phyloP scores from a whole-genome alignment of 2,329 filamentous ascomycete species.

The Claviceps spartinae region DNA sequence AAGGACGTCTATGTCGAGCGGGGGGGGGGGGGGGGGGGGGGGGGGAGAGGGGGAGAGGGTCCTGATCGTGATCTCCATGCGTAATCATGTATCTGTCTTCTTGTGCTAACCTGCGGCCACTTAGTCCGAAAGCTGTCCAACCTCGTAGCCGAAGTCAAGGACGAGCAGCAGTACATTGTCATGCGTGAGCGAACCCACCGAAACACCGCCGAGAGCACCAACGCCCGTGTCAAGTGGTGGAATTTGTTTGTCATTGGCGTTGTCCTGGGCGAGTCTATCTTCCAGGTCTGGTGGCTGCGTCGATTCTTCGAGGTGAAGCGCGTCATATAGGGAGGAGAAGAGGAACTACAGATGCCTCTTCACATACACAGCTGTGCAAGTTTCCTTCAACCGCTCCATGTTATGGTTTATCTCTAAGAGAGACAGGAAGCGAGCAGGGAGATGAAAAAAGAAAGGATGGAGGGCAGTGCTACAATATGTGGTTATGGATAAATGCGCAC shows the following conservation, averaged over 20 bases:
- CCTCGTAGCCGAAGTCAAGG: constrained; percentile 81
- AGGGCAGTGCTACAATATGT: no score
- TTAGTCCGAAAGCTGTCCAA: constrained; percentile 73
- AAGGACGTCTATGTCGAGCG: no score
- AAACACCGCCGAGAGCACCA: constrained; percentile 98
- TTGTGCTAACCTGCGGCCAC: constrained; percentile 5
- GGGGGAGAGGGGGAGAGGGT: no score
- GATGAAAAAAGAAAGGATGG: not conserved
- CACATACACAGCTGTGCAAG: no score
- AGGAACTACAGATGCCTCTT: not conserved
- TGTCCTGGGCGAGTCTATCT: constrained; percentile 80
- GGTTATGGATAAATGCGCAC: no score
- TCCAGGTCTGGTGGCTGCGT: constrained; percentile 99
- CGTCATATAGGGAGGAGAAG: constrained; percentile 36
- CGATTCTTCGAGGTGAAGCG: constrained; percentile 87
- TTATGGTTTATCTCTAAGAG: no score
- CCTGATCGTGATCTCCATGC: no score
- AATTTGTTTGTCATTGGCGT: constrained; percentile 90
- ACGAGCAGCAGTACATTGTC: constrained; percentile 95
- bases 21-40: no score
- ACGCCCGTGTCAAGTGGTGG: constrained; percentile 98
- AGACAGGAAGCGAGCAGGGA: no score
- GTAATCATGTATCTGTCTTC: no score
- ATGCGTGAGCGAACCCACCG: constrained; percentile 89
- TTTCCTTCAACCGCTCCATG: no score